Percentiles rank a stretch among this genome's conserved stretches.
Conservation (phyloP, 306 rosid genomes). For the Trifolium fragiferum region DNA sequence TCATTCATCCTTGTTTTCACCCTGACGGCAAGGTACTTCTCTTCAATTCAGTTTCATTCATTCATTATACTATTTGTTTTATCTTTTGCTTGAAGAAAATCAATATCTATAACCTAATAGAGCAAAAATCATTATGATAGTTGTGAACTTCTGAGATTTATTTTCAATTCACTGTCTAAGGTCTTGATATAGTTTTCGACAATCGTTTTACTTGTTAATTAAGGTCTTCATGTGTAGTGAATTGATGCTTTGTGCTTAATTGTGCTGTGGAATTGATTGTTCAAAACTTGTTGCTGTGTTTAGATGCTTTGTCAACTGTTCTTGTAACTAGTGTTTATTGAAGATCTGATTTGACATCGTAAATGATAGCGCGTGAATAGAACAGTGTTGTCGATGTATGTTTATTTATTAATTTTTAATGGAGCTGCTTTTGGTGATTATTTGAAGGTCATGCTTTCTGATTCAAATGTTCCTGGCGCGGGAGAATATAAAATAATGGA, state of each 20-base stretch:
- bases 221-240: background rate
- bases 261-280: conserved; percentile 18
- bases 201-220: conserved; percentile 9
- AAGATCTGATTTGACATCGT: background rate
- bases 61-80: background rate
- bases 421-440: conserved; percentile 68
- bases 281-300: conserved; percentile 2
- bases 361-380: background rate
- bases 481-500: conserved; percentile 95
- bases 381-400: conserved; percentile 36
- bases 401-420: conserved; percentile 46
- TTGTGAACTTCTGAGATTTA: conserved; percentile 27
- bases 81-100: conserved; percentile 7
- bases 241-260: background rate
- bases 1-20: conserved; percentile 96
- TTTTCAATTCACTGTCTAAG: background rate
- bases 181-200: background rate
- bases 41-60: background rate
- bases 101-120: background rate
- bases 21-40: conserved; percentile 85
- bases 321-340: background rate
- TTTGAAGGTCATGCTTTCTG: conserved; percentile 98
- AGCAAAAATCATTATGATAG: background rate
- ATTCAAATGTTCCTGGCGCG: conserved; percentile 94
- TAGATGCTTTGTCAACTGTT: conserved; percentile 8